Conservation (phyloP, 2,329 filamentous ascomycete genomes). For the Ustilaginoidea virens region DNA sequence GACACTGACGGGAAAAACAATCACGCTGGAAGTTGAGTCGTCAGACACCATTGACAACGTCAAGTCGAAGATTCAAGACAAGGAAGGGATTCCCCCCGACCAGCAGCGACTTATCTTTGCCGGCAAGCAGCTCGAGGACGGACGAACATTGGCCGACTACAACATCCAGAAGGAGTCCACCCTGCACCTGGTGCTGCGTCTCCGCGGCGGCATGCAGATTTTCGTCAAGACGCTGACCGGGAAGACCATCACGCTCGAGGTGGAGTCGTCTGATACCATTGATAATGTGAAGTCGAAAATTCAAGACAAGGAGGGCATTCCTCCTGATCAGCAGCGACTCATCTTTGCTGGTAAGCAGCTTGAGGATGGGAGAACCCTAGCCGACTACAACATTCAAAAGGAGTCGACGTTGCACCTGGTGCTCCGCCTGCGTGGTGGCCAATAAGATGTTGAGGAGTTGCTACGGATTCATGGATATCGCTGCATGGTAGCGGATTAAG, state of each 20-base stretch:
- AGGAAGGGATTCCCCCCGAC: conserved; percentile 87
- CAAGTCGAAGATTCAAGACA: conserved; percentile 84
- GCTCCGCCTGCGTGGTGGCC: conserved; percentile 77
- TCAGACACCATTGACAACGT: conserved; percentile 91
- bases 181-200: conserved; percentile 63
- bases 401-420: conserved; percentile 77
- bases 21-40: conserved; percentile 80
- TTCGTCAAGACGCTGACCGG: conserved; percentile 76
- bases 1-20: conserved; percentile 83
- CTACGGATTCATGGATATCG: neutral
- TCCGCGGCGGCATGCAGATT: conserved; percentile 69
- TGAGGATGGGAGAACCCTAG: conserved; percentile 80
- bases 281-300: conserved; percentile 98
- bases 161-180: conserved; percentile 93
- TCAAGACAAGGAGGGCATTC: conserved; percentile 96
- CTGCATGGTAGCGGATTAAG: conserved; percentile 1
- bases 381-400: conserved; percentile 95
- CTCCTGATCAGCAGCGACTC: conserved; percentile 86
- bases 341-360: conserved; percentile 96
- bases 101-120: conserved; percentile 91
- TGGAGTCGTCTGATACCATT: conserved; percentile 81
- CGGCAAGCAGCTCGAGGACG: conserved; percentile 86
- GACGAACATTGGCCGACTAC: conserved; percentile 82
- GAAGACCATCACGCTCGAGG: conserved; percentile 88
- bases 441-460: too few species aligned